phyloP scores from a whole-genome alignment of 192 early-diverging fungal genomes.

The Gamsiella multidivaricata region DNA sequence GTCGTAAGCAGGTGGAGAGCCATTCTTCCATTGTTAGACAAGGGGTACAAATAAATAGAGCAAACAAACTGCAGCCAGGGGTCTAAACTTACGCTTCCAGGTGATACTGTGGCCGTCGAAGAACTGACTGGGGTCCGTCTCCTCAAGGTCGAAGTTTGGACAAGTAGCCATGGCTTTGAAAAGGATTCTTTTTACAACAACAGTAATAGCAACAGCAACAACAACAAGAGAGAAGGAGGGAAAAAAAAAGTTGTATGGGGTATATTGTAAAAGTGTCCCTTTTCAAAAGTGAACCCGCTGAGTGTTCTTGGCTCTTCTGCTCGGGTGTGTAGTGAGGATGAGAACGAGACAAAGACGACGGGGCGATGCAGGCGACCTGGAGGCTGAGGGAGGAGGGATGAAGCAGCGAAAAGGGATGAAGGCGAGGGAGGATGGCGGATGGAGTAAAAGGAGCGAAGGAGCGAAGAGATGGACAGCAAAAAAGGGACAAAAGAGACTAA shows the following conservation, averaged over 20 bases:
- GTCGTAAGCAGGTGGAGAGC: background rate
- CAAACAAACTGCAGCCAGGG: background rate
- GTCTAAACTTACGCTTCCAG: conserved; percentile 37
- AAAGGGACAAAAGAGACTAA: background rate
- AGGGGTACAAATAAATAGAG: background rate
- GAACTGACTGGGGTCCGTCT: conserved; percentile 33
- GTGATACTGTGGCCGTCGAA: conserved; percentile 33
- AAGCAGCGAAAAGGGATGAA: background rate
- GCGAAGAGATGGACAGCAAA: background rate
- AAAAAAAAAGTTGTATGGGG: no score
- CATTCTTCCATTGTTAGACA: no score
- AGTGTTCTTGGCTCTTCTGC: background rate
- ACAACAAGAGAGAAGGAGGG: no score
- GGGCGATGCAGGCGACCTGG: background rate
- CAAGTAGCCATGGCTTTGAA: conserved; percentile 11
- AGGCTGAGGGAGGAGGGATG: background rate
- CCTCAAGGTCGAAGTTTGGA: conserved; percentile 20
- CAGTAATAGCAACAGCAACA: no score
- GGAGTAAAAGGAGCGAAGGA: background rate
- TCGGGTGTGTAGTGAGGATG: background rate
- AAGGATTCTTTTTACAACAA: background rate
- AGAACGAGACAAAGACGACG: background rate
- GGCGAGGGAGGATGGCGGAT: conserved; percentile 6
- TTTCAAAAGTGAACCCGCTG: background rate
- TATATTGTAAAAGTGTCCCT: no score